phyloP scores from a whole-genome alignment of 768 basidiomycete species.

The Vararia minispora region DNA sequence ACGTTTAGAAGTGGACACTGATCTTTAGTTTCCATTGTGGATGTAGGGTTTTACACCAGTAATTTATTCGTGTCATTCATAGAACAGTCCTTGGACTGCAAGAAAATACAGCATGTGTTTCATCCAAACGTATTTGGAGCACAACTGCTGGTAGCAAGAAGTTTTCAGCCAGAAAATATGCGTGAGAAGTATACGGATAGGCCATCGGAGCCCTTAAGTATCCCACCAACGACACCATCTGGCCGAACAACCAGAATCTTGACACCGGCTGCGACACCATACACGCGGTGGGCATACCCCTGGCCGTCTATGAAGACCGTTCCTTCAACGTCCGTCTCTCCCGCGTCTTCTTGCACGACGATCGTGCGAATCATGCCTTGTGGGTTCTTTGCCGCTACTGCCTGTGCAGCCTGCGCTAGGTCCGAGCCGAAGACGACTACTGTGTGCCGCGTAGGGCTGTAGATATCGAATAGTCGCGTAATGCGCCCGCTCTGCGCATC shows the following conservation, averaged over 20 bases:
- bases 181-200: conserved; percentile 3
- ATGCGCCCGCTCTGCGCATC: background rate
- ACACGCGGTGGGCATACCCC: conserved; percentile 6
- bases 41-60: too few relatives aligned
- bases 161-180: too few relatives aligned
- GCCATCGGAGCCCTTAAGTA: conserved; percentile 1
- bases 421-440: conserved; percentile 8
- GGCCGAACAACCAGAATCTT: conserved; percentile 5
- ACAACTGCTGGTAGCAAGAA: too few relatives aligned
- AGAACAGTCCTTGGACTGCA: too few relatives aligned
- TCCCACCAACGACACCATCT: conserved; percentile 7
- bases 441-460: conserved; percentile 9
- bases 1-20: too few relatives aligned
- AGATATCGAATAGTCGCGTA: conserved; percentile 7
- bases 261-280: background rate
- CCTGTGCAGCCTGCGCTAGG: background rate
- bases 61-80: too few relatives aligned
- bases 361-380: conserved; percentile 3
- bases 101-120: too few relatives aligned
- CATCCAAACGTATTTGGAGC: too few relatives aligned
- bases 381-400: too few relatives aligned
- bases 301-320: conserved; percentile 2
- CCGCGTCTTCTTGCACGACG: background rate
- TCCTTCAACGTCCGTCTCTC: background rate
- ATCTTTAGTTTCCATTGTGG: too few relatives aligned